phyloP scores from a whole-genome alignment of 805 yeast species.

The Trichomonascus vanleenenianus region DNA sequence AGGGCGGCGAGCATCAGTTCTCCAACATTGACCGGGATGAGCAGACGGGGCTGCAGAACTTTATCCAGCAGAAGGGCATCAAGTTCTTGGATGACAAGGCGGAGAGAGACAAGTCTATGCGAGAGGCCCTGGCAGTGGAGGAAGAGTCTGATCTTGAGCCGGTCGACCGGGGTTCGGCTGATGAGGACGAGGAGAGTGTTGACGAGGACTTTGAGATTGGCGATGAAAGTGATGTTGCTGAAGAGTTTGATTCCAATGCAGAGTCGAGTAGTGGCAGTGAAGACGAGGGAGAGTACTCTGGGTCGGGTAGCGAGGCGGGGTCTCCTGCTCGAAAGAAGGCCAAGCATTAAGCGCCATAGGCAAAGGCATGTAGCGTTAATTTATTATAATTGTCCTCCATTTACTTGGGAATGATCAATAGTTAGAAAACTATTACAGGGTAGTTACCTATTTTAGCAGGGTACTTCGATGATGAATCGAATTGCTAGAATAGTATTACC shows the following conservation, averaged over 20 bases:
- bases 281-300: conserved; percentile 17
- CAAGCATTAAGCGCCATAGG: conserved; percentile 6
- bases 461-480: no score
- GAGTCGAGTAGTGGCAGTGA: conserved; percentile 15
- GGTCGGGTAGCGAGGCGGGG: conserved; percentile 12
- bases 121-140: conserved; percentile 47
- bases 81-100: conserved; percentile 83
- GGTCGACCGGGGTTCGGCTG: conserved; percentile 64
- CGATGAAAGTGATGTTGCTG: conserved; percentile 67
- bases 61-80: conserved; percentile 67
- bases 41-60: conserved; percentile 69
- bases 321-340: conserved; percentile 20
- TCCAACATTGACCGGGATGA: conserved; percentile 88
- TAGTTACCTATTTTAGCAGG: no score
- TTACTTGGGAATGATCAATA: no score
- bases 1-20: conserved; percentile 66
- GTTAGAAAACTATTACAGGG: no score
- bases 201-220: conserved; percentile 79
- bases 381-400: no score
- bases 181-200: conserved; percentile 55
- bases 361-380: neutral
- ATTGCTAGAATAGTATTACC: no score
- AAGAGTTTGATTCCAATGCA: conserved; percentile 55
- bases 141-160: conserved; percentile 38
- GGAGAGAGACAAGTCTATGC: conserved; percentile 74